Base-by-base conservation (phyloP, 2,329 filamentous ascomycete genomes). In the Trichoderma oligosporum region DNA sequence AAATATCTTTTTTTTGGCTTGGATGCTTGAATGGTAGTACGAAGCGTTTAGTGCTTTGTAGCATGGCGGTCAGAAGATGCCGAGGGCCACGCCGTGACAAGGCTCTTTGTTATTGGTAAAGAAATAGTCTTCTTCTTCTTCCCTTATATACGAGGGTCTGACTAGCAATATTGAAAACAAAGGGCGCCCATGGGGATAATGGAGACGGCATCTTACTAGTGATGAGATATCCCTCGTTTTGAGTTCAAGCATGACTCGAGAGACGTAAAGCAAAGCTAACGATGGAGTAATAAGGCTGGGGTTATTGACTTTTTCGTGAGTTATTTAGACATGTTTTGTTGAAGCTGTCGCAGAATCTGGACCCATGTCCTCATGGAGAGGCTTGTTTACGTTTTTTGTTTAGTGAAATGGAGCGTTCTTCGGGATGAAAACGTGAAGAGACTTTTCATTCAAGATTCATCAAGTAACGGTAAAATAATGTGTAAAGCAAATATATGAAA, bases 321-420 rank as follows among this genome's bases (percentile, higher is more conserved):
- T 24, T 42, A 22, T 35, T 44, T 44, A 20, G 8, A 7, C 4
- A 24, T 16, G 36, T 22, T 53, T 33, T 36, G 9, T 24, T 16
- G 25, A 33, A 35, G 49, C 18, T 16, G 14, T 53, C 38, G 38
- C 38, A 20, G 35, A 55, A 41, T 36, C 51, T 38, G 41, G 31
- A 38, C 51, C 12, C 14, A 46, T 55, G 41, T 29, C 51, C 51
- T 46, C 51, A 55, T 45, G 31, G 7, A 4, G 51, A 46, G 51
- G 51, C 51, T 55, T 55, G 41, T 20, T 55, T 55, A 31, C 51
- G 51, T 38, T 45, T 29, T n/a, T 14, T n/a, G 4, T 31, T 42
- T 9, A n/a, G n/a, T 2, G 24, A 46, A 33, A 18, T 31, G 25
- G 14, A 2, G 25, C 27, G 7, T 3, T 22, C 6, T 18, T 6